These are phyloP conservation scores for Haplosporangium sp. DNA, from an alignment of 371 early-diverging fungal species.

Conservation along the genomic window DNA sequence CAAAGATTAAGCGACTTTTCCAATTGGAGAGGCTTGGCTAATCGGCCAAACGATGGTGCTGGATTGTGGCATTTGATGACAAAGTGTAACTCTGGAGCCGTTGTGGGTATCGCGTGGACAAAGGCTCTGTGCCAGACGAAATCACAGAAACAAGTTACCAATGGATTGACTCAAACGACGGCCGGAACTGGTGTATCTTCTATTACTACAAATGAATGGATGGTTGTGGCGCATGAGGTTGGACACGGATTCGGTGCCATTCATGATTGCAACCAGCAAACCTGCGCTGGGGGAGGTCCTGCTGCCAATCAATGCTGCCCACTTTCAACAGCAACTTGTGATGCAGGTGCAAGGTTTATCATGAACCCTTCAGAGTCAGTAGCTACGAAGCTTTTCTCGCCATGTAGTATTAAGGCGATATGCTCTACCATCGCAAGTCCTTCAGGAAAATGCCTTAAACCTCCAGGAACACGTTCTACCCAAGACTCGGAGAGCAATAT, in stretches of 20 bases:
- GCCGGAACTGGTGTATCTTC: conserved; percentile 94
- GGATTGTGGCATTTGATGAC: conserved; percentile 97
- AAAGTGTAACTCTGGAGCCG: conserved; percentile 84
- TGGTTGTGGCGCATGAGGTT: conserved; percentile 95
- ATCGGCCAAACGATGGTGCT: conserved; percentile 71
- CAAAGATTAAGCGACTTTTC: conserved; percentile 91
- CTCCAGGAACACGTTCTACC: conserved; percentile 53
- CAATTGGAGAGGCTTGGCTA: conserved; percentile 83
- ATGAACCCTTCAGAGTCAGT: conserved; percentile 90
- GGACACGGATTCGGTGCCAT: conserved; percentile 90
- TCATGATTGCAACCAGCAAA: conserved; percentile 75
- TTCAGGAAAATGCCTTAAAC: conserved; percentile 70
- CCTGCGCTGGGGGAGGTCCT: conserved; percentile 60
- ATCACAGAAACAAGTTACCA: conserved; percentile 57
- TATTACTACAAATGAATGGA: conserved; percentile 85
- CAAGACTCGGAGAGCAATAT: conserved; percentile 74
- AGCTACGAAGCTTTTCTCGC: conserved; percentile 65
- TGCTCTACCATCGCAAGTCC: conserved; percentile 66
- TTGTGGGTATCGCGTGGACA: conserved; percentile 96
- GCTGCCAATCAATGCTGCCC: conserved; percentile 79
- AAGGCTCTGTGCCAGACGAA: conserved; percentile 77
- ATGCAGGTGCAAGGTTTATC: conserved; percentile 80
- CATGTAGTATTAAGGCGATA: conserved; percentile 81
- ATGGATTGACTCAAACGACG: conserved; percentile 52
- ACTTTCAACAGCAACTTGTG: conserved; percentile 70